phyloP scores from a whole-genome alignment of 192 early-diverging fungal species.

The Backusella luteola region DNA sequence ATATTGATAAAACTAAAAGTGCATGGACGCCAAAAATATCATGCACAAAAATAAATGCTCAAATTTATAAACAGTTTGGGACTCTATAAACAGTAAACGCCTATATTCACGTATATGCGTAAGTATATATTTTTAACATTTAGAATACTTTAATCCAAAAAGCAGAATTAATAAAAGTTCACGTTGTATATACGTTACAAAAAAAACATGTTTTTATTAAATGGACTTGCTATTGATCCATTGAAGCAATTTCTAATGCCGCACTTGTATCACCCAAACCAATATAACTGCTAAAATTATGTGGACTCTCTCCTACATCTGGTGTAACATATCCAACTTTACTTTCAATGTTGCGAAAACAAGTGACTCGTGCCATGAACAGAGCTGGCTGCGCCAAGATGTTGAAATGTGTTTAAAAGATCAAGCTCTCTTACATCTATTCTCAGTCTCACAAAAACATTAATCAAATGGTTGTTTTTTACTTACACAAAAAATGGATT shows the following conservation, averaged over 20 bases:
- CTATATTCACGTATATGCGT: neutral
- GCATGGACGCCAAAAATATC: neutral
- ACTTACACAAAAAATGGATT: neutral
- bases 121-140: neutral
- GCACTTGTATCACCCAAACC: neutral
- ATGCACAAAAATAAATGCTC: neutral
- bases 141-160: neutral
- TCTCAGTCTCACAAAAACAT: neutral
- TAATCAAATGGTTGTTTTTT: neutral
- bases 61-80: neutral
- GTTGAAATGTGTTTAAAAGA: neutral
- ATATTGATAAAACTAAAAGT: neutral
- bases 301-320: neutral
- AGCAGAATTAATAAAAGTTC: neutral
- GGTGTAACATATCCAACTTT: conserved; percentile 2
- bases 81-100: neutral
- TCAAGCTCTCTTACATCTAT: neutral
- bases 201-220: conserved; percentile 8
- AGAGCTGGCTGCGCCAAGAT: conserved; percentile 3
- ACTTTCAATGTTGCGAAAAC: conserved; percentile 5
- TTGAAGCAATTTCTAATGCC: neutral
- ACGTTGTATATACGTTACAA: neutral
- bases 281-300: conserved; percentile 6
- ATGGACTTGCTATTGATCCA: conserved; percentile 1
- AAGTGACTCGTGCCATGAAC: neutral